Evolutionary conservation across 345 rosid genomes (phyloP).

Genomic region (Diplotaxis tenuifolia): DNA sequence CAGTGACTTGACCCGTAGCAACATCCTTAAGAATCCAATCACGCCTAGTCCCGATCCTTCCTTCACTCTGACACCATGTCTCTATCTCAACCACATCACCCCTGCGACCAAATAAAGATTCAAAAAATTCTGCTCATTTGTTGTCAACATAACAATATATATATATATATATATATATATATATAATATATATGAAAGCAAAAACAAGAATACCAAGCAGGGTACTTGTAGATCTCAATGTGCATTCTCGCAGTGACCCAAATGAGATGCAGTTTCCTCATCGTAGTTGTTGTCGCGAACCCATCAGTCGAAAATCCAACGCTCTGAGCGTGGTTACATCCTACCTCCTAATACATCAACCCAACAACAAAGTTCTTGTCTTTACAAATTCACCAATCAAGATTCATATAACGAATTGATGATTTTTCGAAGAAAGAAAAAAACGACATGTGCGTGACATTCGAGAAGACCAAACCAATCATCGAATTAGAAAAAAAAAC

Average conservation of each 20-base stretch:
- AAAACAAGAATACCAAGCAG: constrained; percentile 68
- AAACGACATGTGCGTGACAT: constrained; percentile 19
- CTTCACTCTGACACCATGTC: constrained; percentile 97
- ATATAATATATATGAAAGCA: neutral
- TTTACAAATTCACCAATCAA: neutral
- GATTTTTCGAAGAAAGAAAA: neutral
- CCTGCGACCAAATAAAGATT: constrained; percentile 44
- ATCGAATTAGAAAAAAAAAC: neutral
- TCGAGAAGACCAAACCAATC: constrained; percentile 14
- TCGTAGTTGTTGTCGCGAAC: constrained; percentile 76
- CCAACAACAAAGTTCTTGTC: constrained; percentile 1
- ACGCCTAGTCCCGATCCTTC: constrained; percentile 92
- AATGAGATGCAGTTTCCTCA: constrained; percentile 93
- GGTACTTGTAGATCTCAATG: constrained; percentile 88
- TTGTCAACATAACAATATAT: neutral
- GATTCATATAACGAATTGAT: neutral
- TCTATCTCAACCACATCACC: constrained; percentile 95
- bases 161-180: neutral
- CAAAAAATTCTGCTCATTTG: neutral
- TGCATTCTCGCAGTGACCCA: constrained; percentile 99
- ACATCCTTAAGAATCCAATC: constrained; percentile 87
- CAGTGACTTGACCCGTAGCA: constrained; percentile 77
- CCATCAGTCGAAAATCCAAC: constrained; percentile 98
- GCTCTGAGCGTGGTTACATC: constrained; percentile 89
- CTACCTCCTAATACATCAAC: constrained; percentile 67